Conservation (phyloP, 1,284 basidiomycete genomes). For the Ustilago lituana region DNA sequence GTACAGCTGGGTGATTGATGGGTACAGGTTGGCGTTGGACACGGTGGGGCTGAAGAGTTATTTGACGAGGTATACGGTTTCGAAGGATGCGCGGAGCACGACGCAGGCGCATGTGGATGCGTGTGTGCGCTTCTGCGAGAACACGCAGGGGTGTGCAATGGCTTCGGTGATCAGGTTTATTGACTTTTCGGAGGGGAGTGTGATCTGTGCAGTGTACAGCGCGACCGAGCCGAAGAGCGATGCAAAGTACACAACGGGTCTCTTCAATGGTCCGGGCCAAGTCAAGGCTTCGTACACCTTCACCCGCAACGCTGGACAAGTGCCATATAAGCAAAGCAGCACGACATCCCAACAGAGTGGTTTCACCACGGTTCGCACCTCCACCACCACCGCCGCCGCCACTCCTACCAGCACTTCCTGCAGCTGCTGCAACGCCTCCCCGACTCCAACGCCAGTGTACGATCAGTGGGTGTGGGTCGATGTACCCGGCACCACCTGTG, state of each 20-base stretch:
- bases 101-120: conserved; percentile 20
- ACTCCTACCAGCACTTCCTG: neutral
- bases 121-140: conserved; percentile 16
- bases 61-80: conserved; percentile 16
- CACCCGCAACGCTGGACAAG: conserved; percentile 19
- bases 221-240: neutral
- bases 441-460: neutral
- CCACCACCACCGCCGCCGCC: neutral
- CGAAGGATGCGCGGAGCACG: conserved; percentile 4
- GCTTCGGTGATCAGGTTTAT: conserved; percentile 28
- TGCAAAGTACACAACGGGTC: conserved; percentile 16
- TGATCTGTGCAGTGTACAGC: conserved; percentile 25
- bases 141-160: conserved; percentile 24
- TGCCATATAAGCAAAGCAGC: neutral
- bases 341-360: neutral
- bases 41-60: conserved; percentile 10
- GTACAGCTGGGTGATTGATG: conserved; percentile 28
- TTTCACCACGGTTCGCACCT: neutral
- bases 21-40: conserved; percentile 16
- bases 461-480: conserved; percentile 28
- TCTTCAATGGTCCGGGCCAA: conserved; percentile 16
- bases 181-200: conserved; percentile 25
- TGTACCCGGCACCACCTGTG: conserved; percentile 30
- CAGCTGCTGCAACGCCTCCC: neutral
- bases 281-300: conserved; percentile 29